Evolutionary conservation across 768 basidiomycete species (phyloP).

Genomic region (Tephrocybe sp.): DNA sequence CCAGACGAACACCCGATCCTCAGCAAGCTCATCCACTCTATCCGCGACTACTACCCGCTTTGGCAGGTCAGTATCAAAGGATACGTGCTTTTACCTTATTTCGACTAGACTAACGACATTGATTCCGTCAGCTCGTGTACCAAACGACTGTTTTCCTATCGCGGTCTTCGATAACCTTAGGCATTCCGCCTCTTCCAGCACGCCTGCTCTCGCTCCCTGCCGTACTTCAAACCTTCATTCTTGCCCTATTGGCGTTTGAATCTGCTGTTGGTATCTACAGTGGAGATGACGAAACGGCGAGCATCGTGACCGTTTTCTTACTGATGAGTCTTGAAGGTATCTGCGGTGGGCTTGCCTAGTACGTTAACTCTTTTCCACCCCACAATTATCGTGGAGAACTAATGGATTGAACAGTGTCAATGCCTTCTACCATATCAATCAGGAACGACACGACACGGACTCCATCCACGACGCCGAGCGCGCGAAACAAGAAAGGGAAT

Average conservation of each 20-base stretch:
- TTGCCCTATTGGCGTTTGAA: conserved; percentile 53
- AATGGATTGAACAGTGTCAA: conserved; percentile 59
- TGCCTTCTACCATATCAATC: conserved; percentile 81
- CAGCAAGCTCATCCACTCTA: conserved; percentile 73
- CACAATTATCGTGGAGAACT: neutral
- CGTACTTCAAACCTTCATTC: conserved; percentile 57
- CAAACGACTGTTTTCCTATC: conserved; percentile 70
- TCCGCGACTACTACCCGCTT: conserved; percentile 92
- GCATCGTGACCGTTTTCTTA: conserved; percentile 59
- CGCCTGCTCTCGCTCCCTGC: conserved; percentile 64
- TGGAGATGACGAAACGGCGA: conserved; percentile 35
- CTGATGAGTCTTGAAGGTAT: conserved; percentile 88
- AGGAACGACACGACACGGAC: conserved; percentile 54
- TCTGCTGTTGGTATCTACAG: conserved; percentile 57
- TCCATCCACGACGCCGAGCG: conserved; percentile 52
- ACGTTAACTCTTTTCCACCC: conserved; percentile 27
- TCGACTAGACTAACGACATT: too few relatives aligned
- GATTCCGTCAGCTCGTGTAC: conserved; percentile 57
- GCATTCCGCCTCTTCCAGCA: conserved; percentile 67
- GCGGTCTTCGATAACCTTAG: conserved; percentile 75
- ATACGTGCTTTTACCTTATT: too few relatives aligned
- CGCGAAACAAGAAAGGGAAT: conserved; percentile 76
- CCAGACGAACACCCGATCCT: conserved; percentile 57
- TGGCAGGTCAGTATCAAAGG: too few relatives aligned
- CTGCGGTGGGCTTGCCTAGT: conserved; percentile 93